Evolutionary conservation across 2,329 filamentous ascomycete genomes (phyloP).

Genomic region (Paecilomyces formosus): DNA sequence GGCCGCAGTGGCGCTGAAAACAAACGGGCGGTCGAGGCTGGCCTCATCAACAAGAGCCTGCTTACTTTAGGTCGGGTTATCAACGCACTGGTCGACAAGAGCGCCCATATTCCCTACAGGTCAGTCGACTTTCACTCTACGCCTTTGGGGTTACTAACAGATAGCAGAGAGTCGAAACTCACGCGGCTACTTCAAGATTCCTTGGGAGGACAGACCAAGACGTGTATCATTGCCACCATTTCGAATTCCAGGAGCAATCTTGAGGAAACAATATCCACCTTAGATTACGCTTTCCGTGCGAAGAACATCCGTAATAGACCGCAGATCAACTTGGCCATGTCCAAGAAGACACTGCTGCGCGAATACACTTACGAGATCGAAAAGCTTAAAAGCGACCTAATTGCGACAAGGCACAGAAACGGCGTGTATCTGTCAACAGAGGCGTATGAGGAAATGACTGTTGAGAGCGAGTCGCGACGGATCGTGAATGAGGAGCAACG

Average conservation of each 20-base stretch:
- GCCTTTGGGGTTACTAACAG: background rate
- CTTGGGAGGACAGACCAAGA: slow-evolving; percentile 89
- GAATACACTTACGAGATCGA: slow-evolving; percentile 93
- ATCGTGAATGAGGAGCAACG: slow-evolving; percentile 89
- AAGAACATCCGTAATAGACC: slow-evolving; percentile 99
- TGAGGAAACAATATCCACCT: slow-evolving; percentile 94
- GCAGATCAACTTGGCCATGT: slow-evolving; percentile 83
- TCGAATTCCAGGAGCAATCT: slow-evolving; percentile 92
- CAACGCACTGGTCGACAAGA: slow-evolving; percentile 88
- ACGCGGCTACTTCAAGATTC: slow-evolving; percentile 94
- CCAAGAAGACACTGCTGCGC: slow-evolving; percentile 82
- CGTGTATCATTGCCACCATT: slow-evolving; percentile 95
- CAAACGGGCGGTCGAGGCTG: slow-evolving; percentile 91
- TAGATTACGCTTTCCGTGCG: slow-evolving; percentile 94
- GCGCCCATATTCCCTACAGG: slow-evolving; percentile 75
- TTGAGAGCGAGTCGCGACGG: slow-evolving; percentile 82
- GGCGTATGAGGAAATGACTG: slow-evolving; percentile 81
- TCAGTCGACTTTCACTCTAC: slow-evolving; percentile 5
- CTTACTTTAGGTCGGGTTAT: slow-evolving; percentile 93
- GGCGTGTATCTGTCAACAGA: slow-evolving; percentile 91
- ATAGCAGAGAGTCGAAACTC: slow-evolving; percentile 82
- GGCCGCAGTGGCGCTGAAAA: slow-evolving; percentile 95
- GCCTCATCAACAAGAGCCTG: slow-evolving; percentile 95
- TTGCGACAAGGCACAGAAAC: slow-evolving; percentile 85
- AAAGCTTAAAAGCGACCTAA: slow-evolving; percentile 86